Conservation (phyloP, 176 grass and related monocot genomes). For the Avena sativa region DNA sequence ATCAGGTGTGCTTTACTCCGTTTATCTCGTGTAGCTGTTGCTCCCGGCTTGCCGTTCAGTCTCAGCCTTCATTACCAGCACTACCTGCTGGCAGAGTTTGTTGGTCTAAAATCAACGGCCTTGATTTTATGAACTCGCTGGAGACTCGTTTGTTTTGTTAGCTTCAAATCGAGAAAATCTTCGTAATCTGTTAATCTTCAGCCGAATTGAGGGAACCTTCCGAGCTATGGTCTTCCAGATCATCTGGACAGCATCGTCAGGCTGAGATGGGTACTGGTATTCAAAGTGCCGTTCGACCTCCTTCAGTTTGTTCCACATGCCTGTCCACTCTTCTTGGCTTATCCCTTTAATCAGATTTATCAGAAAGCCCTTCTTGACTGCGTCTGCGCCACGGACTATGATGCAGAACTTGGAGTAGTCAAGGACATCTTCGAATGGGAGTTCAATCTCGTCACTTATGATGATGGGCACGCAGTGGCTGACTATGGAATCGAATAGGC, state of each 20-base stretch:
- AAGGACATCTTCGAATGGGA: constrained; percentile 69
- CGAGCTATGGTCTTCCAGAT: constrained; percentile 74
- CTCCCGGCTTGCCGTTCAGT: not conserved
- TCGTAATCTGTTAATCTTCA: constrained; percentile 60
- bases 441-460: constrained; percentile 70
- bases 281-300: constrained; percentile 67
- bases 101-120: constrained; percentile 32
- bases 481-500: constrained; percentile 68
- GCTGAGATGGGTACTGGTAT: constrained; percentile 62
- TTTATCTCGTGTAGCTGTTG: constrained; percentile 26
- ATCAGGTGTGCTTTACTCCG: constrained; percentile 34
- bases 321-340: constrained; percentile 58
- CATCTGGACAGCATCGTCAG: constrained; percentile 73
- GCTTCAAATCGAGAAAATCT: constrained; percentile 57
- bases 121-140: constrained; percentile 36
- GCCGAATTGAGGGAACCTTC: constrained; percentile 59
- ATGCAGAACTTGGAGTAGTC: constrained; percentile 69
- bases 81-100: not conserved
- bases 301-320: constrained; percentile 68
- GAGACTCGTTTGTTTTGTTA: constrained; percentile 42
- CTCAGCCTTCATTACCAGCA: constrained; percentile 12
- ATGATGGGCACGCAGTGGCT: constrained; percentile 72
- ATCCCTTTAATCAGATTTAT: constrained; percentile 66
- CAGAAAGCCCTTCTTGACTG: constrained; percentile 65
- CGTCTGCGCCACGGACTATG: constrained; percentile 53